Evolutionary conservation across 2,329 filamentous ascomycete species (phyloP).

Genomic region (Fusarium domesticum): DNA sequence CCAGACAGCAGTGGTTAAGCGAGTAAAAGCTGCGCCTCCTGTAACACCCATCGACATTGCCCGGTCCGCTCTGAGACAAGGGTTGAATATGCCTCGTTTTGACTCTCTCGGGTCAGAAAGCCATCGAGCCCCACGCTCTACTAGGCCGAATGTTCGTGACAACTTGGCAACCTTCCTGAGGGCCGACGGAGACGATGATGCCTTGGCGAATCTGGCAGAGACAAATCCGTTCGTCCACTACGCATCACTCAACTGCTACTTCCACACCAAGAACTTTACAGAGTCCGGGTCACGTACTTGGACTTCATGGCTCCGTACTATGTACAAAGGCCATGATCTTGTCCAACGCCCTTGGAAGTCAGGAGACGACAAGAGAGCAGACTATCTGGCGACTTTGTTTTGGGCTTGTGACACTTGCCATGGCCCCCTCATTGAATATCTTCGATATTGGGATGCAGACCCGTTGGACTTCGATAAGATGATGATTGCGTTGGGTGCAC

Average conservation of each 20-base stretch:
- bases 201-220: not conserved
- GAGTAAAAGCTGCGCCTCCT: not conserved
- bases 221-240: not conserved
- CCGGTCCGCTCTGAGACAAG: not conserved
- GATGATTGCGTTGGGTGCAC: no score
- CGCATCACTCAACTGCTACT: not conserved
- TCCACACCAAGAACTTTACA: not conserved
- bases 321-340: not conserved
- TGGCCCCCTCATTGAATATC: no score
- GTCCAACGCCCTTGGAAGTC: not conserved
- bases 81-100: not conserved
- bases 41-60: not conserved
- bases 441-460: no score
- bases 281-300: not conserved
- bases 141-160: not conserved
- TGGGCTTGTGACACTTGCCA: no score
- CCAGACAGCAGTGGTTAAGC: slow-evolving; percentile 26
- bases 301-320: not conserved
- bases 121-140: not conserved
- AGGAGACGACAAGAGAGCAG: not conserved
- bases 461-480: no score
- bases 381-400: not conserved
- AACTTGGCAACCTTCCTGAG: not conserved
- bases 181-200: not conserved
- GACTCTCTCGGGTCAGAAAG: not conserved